These are phyloP conservation scores for Alternaria incomplexa DNA, from an alignment of 2,329 filamentous ascomycete genomes.

Conservation along the genomic window DNA sequence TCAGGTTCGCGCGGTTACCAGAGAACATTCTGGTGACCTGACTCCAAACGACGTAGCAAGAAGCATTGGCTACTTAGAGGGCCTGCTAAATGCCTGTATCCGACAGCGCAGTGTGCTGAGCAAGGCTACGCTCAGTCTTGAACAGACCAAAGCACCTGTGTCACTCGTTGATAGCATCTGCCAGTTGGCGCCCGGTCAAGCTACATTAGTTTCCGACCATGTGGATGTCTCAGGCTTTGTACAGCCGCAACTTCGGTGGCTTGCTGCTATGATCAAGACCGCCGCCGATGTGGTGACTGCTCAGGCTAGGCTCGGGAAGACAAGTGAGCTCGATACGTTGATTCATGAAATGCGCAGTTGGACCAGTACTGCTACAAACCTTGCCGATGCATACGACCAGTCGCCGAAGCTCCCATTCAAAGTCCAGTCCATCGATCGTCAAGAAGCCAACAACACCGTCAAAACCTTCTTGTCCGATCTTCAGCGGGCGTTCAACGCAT, in stretches of 20 bases:
- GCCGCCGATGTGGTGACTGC: slow-evolving; percentile 67
- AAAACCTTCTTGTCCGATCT: slow-evolving; percentile 21
- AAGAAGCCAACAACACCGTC: slow-evolving; percentile 18
- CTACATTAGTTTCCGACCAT: slow-evolving; percentile 27
- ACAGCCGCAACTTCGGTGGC: slow-evolving; percentile 59
- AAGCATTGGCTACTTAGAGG: slow-evolving; percentile 86
- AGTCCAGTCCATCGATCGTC: slow-evolving; percentile 29
- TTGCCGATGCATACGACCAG: slow-evolving; percentile 22
- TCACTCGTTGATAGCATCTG: slow-evolving; percentile 41
- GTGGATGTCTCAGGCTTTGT: slow-evolving; percentile 13
- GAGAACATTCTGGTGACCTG: slow-evolving; percentile 83
- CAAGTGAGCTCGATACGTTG: slow-evolving; percentile 35
- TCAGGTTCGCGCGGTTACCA: slow-evolving; percentile 68
- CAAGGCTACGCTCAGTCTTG: slow-evolving; percentile 38
- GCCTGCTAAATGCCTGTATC: slow-evolving; percentile 72
- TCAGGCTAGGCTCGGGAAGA: slow-evolving; percentile 69
- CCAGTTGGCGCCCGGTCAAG: slow-evolving; percentile 10
- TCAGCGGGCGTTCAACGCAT: slow-evolving; percentile 20
- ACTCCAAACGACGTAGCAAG: slow-evolving; percentile 79
- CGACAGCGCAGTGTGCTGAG: slow-evolving; percentile 61
- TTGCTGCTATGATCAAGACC: slow-evolving; percentile 71
- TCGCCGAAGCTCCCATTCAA: slow-evolving; percentile 37
- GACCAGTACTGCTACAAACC: slow-evolving; percentile 20
- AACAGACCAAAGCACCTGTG: slow-evolving; percentile 48
- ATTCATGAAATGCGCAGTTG: slow-evolving; percentile 33